phyloP scores from a whole-genome alignment of 352 stramenopile species.

The Phytophthora meadii region DNA sequence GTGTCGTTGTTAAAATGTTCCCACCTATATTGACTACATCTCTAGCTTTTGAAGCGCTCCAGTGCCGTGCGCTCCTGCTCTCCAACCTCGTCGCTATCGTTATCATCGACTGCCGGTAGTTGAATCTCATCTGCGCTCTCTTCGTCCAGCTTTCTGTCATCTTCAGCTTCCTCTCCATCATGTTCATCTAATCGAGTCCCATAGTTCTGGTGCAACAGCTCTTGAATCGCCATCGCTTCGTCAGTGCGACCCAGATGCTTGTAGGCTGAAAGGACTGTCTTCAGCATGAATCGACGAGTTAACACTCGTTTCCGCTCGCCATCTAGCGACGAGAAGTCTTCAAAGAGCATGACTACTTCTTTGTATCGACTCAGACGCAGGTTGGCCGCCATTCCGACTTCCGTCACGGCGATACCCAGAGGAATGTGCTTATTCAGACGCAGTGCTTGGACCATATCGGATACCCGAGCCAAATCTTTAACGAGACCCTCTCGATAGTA shows the following conservation, averaged over 20 bases:
- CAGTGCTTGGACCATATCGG: conserved; percentile 68
- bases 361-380: conserved; percentile 59
- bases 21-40: conserved; percentile 17
- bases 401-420: conserved; percentile 71
- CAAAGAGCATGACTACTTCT: conserved; percentile 74
- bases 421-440: conserved; percentile 81
- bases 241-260: conserved; percentile 54
- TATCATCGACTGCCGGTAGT: conserved; percentile 22
- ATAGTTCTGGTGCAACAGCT: conserved; percentile 53
- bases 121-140: conserved; percentile 31
- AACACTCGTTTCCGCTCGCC: conserved; percentile 69
- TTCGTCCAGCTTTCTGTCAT: conserved; percentile 15
- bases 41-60: conserved; percentile 33
- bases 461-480: conserved; percentile 63
- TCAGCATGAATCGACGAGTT: conserved; percentile 65
- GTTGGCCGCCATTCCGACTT: conserved; percentile 81
- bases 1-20: conserved; percentile 27
- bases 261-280: conserved; percentile 63
- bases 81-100: conserved; percentile 34
- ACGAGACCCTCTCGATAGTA: conserved; percentile 76
- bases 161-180: conserved; percentile 5
- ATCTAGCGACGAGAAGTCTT: conserved; percentile 73
- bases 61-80: conserved; percentile 25
- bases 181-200: conserved; percentile 29
- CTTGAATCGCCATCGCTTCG: conserved; percentile 68